Evolutionary conservation across 2,329 filamentous ascomycete genomes (phyloP).

Genomic region (Fusarium scirpi): DNA sequence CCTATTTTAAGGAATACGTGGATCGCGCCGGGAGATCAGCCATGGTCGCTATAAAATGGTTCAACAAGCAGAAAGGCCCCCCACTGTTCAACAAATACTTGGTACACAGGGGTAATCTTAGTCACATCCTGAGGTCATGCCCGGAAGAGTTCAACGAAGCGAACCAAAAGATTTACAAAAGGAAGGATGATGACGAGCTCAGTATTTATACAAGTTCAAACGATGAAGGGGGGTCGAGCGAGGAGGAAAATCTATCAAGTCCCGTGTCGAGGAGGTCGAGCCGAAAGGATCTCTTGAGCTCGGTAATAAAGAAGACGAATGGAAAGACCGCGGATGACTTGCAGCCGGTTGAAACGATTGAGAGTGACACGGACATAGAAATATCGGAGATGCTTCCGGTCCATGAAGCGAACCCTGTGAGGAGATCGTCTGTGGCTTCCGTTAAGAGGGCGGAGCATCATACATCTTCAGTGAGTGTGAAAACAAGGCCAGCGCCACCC

Average conservation of each 20-base stretch:
- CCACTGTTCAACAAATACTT: conserved; percentile 48
- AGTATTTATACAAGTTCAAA: conserved; percentile 38
- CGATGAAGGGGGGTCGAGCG: conserved; percentile 8
- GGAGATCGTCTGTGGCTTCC: conserved; percentile 1
- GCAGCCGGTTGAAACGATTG: conserved; percentile 1
- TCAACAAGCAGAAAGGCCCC: conserved; percentile 45
- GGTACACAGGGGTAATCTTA: conserved; percentile 53
- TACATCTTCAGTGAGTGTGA: background rate
- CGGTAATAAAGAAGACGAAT: background rate
- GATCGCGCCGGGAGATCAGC: conserved; percentile 43
- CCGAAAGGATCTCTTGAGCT: background rate
- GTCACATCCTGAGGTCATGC: conserved; percentile 51
- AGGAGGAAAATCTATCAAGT: background rate
- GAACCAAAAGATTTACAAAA: conserved; percentile 25
- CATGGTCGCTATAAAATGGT: conserved; percentile 59
- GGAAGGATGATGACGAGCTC: conserved; percentile 11
- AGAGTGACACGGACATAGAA: conserved; percentile 38
- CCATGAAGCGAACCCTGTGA: background rate
- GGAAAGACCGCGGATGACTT: background rate
- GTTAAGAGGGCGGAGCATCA: background rate
- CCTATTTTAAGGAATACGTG: conserved; percentile 59
- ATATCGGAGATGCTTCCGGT: conserved; percentile 3
- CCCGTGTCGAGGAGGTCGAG: background rate
- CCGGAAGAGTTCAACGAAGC: conserved; percentile 48
- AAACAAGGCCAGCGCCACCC: background rate